phyloP scores from a whole-genome alignment of 2,329 filamentous ascomycete genomes.

The Zymoseptoria pseudotritici region DNA sequence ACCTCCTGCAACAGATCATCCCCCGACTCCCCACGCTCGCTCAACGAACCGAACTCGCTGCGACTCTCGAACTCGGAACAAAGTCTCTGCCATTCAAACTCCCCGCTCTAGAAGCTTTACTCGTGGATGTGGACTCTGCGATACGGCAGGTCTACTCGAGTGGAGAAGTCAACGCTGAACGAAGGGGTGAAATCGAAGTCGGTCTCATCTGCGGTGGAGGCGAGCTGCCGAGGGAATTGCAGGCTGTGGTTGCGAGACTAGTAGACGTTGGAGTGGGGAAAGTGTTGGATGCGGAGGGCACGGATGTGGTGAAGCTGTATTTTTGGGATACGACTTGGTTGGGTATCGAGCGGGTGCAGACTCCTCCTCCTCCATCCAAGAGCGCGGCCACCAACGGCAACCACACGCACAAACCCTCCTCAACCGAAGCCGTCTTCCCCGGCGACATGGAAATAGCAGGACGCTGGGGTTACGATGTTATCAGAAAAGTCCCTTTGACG shows the following conservation, averaged over 20 bases:
- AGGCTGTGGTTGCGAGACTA: conserved; percentile 42
- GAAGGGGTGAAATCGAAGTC: conserved; percentile 45
- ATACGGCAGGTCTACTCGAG: conserved; percentile 51
- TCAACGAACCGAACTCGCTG: conserved; percentile 42
- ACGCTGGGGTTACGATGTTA: conserved; percentile 49
- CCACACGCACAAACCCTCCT: background rate
- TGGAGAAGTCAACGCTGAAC: conserved; percentile 36
- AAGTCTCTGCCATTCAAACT: conserved; percentile 41
- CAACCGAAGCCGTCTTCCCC: conserved; percentile 32
- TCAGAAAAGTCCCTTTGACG: conserved; percentile 44
- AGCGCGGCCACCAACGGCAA: background rate
- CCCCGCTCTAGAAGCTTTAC: conserved; percentile 40
- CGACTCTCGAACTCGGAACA: conserved; percentile 44
- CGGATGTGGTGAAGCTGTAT: conserved; percentile 62
- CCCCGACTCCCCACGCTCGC: conserved; percentile 44
- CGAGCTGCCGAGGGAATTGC: conserved; percentile 44
- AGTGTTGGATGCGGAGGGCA: conserved; percentile 44
- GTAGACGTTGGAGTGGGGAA: conserved; percentile 46
- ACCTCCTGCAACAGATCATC: conserved; percentile 11
- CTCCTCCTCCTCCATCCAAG: background rate
- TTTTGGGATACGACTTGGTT: conserved; percentile 65
- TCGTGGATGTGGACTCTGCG: conserved; percentile 56
- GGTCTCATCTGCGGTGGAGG: conserved; percentile 45
- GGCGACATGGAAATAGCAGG: conserved; percentile 14
- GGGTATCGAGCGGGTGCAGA: conserved; percentile 31